Evolutionary conservation across 768 basidiomycete genomes (phyloP).

Genomic region (Butyriboletus loyo): DNA sequence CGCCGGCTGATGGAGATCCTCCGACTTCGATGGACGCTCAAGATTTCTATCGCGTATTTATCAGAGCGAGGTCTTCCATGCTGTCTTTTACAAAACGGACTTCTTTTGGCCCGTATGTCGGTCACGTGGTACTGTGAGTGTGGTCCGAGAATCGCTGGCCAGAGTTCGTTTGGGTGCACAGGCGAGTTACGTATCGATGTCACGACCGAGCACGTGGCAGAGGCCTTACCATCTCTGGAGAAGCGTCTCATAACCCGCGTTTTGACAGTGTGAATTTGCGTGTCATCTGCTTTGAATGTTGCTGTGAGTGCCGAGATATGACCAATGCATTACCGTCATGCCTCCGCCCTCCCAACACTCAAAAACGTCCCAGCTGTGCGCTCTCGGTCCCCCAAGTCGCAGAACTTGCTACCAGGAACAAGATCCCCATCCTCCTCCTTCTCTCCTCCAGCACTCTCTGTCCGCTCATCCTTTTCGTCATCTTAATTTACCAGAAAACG

Average conservation of each 20-base stretch:
- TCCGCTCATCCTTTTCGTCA: not conserved
- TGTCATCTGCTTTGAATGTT: constrained; percentile 22
- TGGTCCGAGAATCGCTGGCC: constrained; percentile 1
- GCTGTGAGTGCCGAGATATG: constrained; percentile 30
- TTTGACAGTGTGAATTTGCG: constrained; percentile 29
- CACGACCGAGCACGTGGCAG: constrained; percentile 24
- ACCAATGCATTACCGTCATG: constrained; percentile 24
- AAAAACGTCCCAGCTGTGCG: constrained; percentile 19
- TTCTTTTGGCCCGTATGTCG: constrained; percentile 7
- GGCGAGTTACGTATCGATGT: constrained; percentile 1
- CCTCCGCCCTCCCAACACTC: constrained; percentile 12
- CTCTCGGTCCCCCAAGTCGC: not conserved
- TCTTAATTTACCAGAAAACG: constrained; percentile 13
- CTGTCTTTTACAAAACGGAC: constrained; percentile 4
- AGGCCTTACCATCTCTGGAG: constrained; percentile 1
- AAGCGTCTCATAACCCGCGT: constrained; percentile 11
- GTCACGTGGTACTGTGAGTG: not conserved
- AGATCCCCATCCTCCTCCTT: constrained; percentile 8
- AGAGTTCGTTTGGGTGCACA: not conserved
- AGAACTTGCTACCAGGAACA: constrained; percentile 11
- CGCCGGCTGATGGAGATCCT: constrained; percentile 17
- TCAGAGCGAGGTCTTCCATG: constrained; percentile 13
- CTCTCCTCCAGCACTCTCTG: constrained; percentile 11
- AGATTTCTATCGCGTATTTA: constrained; percentile 17
- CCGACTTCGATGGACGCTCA: constrained; percentile 19